Evolutionary conservation across 768 basidiomycete species (phyloP), one percentile per base, ranked within the genome.

Genomic region (Russula ochroleuca): DNA sequence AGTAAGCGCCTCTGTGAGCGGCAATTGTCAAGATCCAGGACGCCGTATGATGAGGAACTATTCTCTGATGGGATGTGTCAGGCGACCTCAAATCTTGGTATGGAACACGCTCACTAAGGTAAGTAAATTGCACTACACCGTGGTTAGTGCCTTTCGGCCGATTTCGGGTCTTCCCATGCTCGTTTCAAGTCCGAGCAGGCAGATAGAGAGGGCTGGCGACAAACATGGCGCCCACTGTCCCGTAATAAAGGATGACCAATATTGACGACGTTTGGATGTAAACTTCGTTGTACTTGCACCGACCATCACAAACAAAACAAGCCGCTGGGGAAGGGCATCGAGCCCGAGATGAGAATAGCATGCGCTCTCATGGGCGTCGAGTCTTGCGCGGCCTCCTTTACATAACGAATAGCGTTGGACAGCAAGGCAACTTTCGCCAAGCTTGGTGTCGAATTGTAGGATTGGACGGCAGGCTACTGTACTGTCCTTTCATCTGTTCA

Each of bases 131-230:
- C 62, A 66, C 41, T 64, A 10, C 25, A 67, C 64, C 33, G 60
- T 62, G 9, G 70, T 69, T 49, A 69, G 63, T 37, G 71, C 66
- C 28, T 28, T 28, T 28, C 28, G 28, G 28, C 28, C 28, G 5
- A 2, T 33, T 67, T 69, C 0, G 66, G 65, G 8, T 60, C 59
- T 35, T 72, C 69, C 67, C 67, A 70, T 14, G 71, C 68, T 43
- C 37, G 43, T 49, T 72, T 69, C 38, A 63, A 40, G 37, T 72
- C 72, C 48, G 67, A 63, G 41, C 70, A 71, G 0, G 69, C 67
- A 1, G 69, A 68, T 5, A 72, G 38, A 3, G 69, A 70, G 4
- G 61, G 41, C 66, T 66, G 37, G 19, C 6, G 40, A 31, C 17
- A 37, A 21, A 21, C 6, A 21, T 57, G 49, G 59, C 47, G 47